Evolutionary conservation across 345 rosid species (phyloP).

Genomic region (Sapria himalayana): DNA sequence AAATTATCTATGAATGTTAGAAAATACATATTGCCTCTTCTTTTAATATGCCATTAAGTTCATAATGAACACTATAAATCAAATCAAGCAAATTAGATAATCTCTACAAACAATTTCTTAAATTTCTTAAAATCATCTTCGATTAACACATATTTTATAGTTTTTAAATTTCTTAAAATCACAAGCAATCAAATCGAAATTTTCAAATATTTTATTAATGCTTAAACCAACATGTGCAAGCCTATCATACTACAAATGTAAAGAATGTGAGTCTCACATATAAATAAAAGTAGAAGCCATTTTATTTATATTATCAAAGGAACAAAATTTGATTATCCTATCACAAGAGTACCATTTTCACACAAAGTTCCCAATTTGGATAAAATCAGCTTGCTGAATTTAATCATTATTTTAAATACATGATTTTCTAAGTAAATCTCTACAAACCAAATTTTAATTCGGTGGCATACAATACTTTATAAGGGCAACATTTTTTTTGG

Average conservation of each 20-base stretch:
- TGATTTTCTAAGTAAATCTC: background rate
- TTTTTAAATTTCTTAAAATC: background rate
- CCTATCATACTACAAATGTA: slow-evolving; percentile 6
- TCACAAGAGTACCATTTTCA: background rate
- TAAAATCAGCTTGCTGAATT: background rate
- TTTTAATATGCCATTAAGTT: slow-evolving; percentile 1
- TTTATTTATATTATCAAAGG: too few species aligned
- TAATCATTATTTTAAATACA: background rate
- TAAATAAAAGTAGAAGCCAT: background rate
- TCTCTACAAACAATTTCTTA: background rate
- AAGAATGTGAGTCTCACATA: background rate
- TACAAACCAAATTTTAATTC: background rate
- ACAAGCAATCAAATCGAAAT: background rate
- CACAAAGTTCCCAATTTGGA: background rate
- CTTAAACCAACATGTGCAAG: background rate
- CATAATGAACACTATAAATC: slow-evolving; percentile 1
- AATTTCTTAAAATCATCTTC: slow-evolving; percentile 6
- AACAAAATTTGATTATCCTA: background rate
- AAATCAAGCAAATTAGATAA: background rate
- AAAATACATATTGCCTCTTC: background rate
- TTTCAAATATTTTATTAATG: background rate
- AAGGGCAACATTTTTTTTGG: background rate
- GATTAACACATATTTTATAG: background rate
- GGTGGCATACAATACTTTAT: background rate
- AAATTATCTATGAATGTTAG: slow-evolving; percentile 7